Evolutionary conservation across 768 basidiomycete genomes (phyloP), one percentile per base, ranked within the genome.

Genomic region (Tubosaeta sp.): DNA sequence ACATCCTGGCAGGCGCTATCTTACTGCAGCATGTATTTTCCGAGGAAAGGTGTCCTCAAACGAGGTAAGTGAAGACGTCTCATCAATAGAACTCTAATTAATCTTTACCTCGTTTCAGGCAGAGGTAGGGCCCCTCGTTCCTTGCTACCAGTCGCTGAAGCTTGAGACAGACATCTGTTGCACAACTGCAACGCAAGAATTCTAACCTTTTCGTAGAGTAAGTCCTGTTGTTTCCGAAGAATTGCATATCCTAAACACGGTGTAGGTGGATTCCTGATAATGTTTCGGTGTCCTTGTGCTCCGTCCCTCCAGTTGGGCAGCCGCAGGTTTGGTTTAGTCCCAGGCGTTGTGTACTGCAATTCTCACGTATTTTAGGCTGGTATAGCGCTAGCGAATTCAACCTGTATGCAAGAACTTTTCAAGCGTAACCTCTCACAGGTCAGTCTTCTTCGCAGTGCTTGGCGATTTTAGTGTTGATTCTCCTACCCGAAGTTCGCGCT

Each of bases 181-280:
- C 72, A 36, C 82, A 90, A 53, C 69, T 94, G 36, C 93, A 94
- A 65, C 72, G 69, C 41, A 90, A 83, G 70, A 84, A 88, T 56
- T 86, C 87, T 5, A 66, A 71, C 45, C 76, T 80, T 35, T 93
- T 93, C 57, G 90, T 92, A 16, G 90, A 93, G 87, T 91, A 66
- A 52, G 83, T 30, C 22, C 25, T 11, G 5, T 5, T 24, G 44
- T 25, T 31, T 40, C 10, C 11, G 13, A 49, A 30, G 12, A 42
- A 31, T 36, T 21, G 18, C 32, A 42, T 22, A 40, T 30, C 16
- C 42, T 57, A 27, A 60, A 36, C 38, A 4, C 24, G 31, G 46
- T 46, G 29, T 46, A 89, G 86, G 59, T 91, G 90, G 91, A 91
- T 93, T 57, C 90, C 90, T 7, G 91, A 92, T 68, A 92, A 93